phyloP scores from a whole-genome alignment of 2,329 filamentous ascomycete genomes.

The Xenosphaeropsis pyriputrescens region DNA sequence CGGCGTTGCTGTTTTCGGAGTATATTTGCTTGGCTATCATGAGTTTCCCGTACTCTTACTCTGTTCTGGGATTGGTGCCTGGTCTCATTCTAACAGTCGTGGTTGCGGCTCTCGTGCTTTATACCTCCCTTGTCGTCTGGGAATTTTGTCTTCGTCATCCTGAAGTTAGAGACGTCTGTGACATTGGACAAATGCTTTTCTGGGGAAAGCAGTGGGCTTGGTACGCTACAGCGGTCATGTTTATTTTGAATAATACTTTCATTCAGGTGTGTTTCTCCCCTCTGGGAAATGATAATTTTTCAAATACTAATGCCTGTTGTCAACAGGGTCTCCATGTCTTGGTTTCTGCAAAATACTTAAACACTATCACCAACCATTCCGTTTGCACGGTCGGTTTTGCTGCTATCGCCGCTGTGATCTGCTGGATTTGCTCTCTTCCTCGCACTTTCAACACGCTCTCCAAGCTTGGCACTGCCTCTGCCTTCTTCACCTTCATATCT shows the following conservation, averaged over 20 bases:
- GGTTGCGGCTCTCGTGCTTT: constrained; percentile 65
- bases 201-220: constrained; percentile 66
- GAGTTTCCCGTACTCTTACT: constrained; percentile 92
- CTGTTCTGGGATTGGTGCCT: constrained; percentile 72
- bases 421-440: constrained; percentile 67
- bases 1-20: constrained; percentile 80
- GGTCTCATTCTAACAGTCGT: constrained; percentile 72
- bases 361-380: constrained; percentile 64
- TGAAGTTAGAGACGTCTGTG: constrained; percentile 83
- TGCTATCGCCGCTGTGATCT: constrained; percentile 58
- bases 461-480: constrained; percentile 65
- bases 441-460: constrained; percentile 73
- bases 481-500: constrained; percentile 80
- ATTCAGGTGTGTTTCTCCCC: constrained; percentile 43
- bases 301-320: background rate
- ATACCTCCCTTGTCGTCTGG: constrained; percentile 63
- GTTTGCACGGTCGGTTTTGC: constrained; percentile 72
- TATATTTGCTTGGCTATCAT: constrained; percentile 91
- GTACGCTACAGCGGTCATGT: constrained; percentile 67
- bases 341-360: constrained; percentile 74
- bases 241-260: constrained; percentile 86
- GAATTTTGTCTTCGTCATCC: constrained; percentile 84
- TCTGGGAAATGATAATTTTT: background rate
- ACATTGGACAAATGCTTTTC: constrained; percentile 91
- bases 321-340: constrained; percentile 62